Evolutionary conservation across 352 stramenopile genomes (phyloP), one percentile per base, ranked within the genome.

Genomic region (Phytophthora idaei): DNA sequence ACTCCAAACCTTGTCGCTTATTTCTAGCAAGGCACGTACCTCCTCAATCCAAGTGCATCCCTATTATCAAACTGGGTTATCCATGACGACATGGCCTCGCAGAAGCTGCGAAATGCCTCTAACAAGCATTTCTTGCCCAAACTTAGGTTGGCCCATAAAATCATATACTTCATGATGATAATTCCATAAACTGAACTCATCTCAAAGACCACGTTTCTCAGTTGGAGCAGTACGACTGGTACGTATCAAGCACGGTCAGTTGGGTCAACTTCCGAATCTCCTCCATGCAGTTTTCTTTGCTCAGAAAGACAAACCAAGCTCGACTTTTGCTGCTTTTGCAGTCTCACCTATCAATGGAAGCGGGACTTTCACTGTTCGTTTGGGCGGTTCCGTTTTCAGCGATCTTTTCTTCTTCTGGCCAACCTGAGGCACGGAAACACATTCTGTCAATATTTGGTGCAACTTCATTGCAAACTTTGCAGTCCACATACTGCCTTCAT

Each of bases 61-160:
- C 7, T 7, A 5, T 8, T 11, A 27, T 39, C 2, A 37, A 48
- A 3, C 53, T 59, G 37, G 5, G 28, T 34, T 25, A 42, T 52
- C 42, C 27, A 44, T 11, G n/a, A 4, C n/a, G 17, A 32, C 36
- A 61, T 28, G 9, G 41, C n/a, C 28, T 45, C 29, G n/a, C 39
- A 61, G 32, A 61, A 51, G 39, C 14, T 31, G 12, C 7, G 39
- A 34, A 51, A 28, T 14, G 41, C 39, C 15, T 49, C 25, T 5
- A 49, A 9, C 15, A 28, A 5, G n/a, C n/a, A 7, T 37, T 17
- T 31, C 27, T 39, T 10, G 1, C 14, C 53, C 15, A 37, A 7
- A 17, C 37, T 59, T 29, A 59, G 37, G 21, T 21, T 21, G 5
- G 39, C 53, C 53, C 37, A 59, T 25, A 59, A 39, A 17, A 42